These are phyloP conservation scores for Chenopodium berlandieri DNA, from an alignment of 148 eudicot genomes.

Conservation along the genomic window DNA sequence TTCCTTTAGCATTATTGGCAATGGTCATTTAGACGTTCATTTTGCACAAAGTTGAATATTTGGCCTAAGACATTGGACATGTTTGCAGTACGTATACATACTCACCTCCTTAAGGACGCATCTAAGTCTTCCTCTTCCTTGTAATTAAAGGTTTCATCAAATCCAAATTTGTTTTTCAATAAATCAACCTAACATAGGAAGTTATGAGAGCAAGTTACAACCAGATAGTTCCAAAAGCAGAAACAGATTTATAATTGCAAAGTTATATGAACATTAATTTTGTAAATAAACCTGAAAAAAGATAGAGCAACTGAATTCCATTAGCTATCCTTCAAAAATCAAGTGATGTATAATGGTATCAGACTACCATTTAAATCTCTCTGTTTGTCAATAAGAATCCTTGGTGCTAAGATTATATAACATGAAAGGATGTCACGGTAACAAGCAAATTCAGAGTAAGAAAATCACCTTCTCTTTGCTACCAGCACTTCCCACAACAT, in stretches of 20 bases:
- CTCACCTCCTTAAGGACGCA: conserved; percentile 50
- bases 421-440: no score
- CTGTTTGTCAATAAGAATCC: no score
- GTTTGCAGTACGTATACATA: background rate
- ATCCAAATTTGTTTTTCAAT: conserved; percentile 50
- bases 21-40: background rate
- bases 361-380: no score
- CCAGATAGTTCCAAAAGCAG: background rate
- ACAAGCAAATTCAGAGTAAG: no score
- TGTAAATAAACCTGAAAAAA: no score
- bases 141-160: conserved; percentile 59
- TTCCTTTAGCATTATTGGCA: no score
- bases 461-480: conserved; percentile 26
- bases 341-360: no score
- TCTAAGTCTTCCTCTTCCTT: conserved; percentile 58
- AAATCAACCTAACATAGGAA: conserved; percentile 40
- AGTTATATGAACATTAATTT: background rate
- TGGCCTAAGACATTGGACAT: background rate
- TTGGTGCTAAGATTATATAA: no score
- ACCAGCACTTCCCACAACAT: conserved; percentile 66
- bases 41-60: background rate
- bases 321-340: no score
- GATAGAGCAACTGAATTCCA: no score
- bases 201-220: background rate
- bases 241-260: background rate